phyloP scores from a whole-genome alignment of 2,329 filamentous ascomycete species.

The Drechslerella coelobrocha region DNA sequence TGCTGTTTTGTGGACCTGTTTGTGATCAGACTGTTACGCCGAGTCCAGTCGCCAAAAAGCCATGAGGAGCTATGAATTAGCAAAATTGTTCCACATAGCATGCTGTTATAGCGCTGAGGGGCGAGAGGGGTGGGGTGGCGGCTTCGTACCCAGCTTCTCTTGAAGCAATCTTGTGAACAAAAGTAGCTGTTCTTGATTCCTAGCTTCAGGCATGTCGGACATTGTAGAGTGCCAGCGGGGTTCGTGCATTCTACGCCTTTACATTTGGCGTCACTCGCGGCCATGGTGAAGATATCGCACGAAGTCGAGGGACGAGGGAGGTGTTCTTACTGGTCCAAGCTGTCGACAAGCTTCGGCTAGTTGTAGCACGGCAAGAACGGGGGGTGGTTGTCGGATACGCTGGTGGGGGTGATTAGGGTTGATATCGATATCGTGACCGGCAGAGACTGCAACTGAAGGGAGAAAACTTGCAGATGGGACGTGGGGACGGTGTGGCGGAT shows the following conservation, averaged over 20 bases:
- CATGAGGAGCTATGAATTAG: background rate
- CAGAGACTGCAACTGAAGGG: background rate
- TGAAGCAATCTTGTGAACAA: conserved; percentile 98
- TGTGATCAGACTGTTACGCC: conserved; percentile 74
- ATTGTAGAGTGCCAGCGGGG: conserved; percentile 83
- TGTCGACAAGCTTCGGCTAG: conserved; percentile 39
- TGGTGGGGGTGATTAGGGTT: background rate
- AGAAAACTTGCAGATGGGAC: background rate
- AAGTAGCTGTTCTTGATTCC: conserved; percentile 90
- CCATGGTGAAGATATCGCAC: conserved; percentile 40
- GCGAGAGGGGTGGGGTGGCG: background rate
- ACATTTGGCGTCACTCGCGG: conserved; percentile 65
- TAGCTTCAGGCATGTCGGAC: conserved; percentile 91
- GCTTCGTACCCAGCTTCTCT: conserved; percentile 87
- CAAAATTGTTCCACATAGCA: background rate
- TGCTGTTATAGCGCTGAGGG: too few species aligned
- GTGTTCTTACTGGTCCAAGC: conserved; percentile 46
- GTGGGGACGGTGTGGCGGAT: background rate
- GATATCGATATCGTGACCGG: background rate
- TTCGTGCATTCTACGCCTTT: conserved; percentile 83
- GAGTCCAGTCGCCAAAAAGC: background rate
- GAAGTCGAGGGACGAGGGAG: conserved; percentile 30
- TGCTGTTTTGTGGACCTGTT: conserved; percentile 81
- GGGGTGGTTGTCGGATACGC: background rate
- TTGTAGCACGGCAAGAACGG: conserved; percentile 13